Base-by-base conservation (phyloP, 1,284 basidiomycete species). In the Papiliotrema fonsecae region DNA sequence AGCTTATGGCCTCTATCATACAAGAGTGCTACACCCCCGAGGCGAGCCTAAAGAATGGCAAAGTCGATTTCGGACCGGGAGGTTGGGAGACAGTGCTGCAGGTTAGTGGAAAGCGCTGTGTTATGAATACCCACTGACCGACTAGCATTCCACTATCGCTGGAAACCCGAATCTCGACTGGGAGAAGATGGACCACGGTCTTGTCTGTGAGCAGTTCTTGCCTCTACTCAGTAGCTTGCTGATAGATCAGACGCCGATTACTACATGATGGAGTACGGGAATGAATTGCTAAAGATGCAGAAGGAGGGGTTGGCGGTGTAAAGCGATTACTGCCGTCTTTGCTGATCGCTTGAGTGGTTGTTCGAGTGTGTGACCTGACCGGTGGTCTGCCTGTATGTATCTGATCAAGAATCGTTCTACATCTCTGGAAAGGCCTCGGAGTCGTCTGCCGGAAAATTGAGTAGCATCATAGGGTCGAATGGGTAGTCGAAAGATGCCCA, bases 71-170 rank as follows among this genome's bases (percentile, higher is more conserved):
- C 31, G 68, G 68, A n/a, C 45, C 58, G 44, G 68, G 51, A 28
- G 65, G 55, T 11, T 70, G 68, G 68, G 68, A 70, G 52, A 61
- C 65, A 0, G 57, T 70, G 27, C 51, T 66, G 9, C 40, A 46
- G 40, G 57, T 55, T 21, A 43, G 52, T 42, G 24, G 4, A 7
- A 4, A n/a, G n/a, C 19, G 22, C 13, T 3, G 26, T 16, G 6
- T 26, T 18, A 10, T 28, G 25, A 4, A 27, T 18, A 22, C 18
- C 18, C 18, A 31, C 47, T 43, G 30, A 45, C 26, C 7, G 2
- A 5, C 34, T 24, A 62, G 65, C 66, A 69, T 49, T 65, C 67
- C 7, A 68, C 65, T 0, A 67, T 65, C 37, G 62, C 60, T 49
- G 62, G 60, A 3, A 67, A 70, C 50, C 50, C 44, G 16, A 45